Evolutionary conservation across 495 filamentous ascomycete species (phyloP), one percentile per base, ranked within the genome.

Genomic region (Aspergillus avenaceus): DNA sequence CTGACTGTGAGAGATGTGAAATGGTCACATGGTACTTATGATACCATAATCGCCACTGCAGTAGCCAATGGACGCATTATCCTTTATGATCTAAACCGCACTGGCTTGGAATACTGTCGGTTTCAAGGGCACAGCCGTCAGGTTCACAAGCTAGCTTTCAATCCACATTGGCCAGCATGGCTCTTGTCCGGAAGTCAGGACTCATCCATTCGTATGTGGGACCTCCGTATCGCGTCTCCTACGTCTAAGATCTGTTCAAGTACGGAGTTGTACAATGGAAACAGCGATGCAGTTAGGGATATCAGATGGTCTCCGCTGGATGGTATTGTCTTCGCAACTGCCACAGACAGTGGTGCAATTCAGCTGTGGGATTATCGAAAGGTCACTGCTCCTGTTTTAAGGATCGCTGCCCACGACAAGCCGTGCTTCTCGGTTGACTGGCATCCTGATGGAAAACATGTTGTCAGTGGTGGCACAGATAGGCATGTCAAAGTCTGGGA

Each of bases 371-470:
- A 89, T 63, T 76, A 77, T 46, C 80, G 84, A 36, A 80, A 81
- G 48, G 60, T 67, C 24, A 81, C 68, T 55, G 74, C 74, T 27
- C 77, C 83, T 13, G 62, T 82, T 49, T 62, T 95, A 45, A 86
- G 85, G 57, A 87, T 96, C 53, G 84, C 86, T 38, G 95, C 90
- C 24, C 93, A 98, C 64, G 80, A 86, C 55, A 86, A 83, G 34
- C 79, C 84, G 0, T 95, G 87, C 59, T 84, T 81, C 49, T 77
- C 88, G 4, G 84, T 98, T 41, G 89, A 95, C 55, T 98, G 95
- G 93, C 93, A 98, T 62, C 90, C 90, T 1, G 92, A 97, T 65
- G 93, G 93, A 24, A 87, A 87, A 50, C 88, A 97, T 64, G 73
- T 96, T 13, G 84, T 87, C 29, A 96, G 89, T 60, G 90, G 86